phyloP scores from a whole-genome alignment of 495 filamentous ascomycete species.

The Penicillium malachiteum region DNA sequence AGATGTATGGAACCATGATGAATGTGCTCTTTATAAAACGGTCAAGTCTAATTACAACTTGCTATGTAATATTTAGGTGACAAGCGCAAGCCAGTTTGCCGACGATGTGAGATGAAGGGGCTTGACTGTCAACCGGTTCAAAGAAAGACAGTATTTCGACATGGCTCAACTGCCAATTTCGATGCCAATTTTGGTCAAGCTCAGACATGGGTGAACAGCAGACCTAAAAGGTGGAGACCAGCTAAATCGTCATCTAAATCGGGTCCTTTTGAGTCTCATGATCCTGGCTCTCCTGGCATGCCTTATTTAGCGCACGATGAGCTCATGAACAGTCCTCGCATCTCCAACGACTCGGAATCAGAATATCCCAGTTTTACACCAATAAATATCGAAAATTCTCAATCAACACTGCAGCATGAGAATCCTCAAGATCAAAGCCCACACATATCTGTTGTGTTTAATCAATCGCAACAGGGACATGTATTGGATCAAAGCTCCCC shows the following conservation, averaged over 20 bases:
- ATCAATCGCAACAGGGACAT: background rate
- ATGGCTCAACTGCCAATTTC: constrained; percentile 20
- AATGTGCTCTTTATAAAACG: no score
- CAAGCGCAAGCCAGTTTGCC: constrained; percentile 15
- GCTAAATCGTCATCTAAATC: background rate
- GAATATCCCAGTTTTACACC: background rate
- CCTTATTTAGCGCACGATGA: background rate
- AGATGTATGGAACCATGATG: background rate
- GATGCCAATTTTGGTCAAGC: constrained; percentile 12
- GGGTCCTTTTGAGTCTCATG: background rate
- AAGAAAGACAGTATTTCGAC: constrained; percentile 16
- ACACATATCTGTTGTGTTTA: background rate
- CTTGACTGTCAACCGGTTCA: constrained; percentile 15
- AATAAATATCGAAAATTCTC: background rate
- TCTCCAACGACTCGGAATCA: no score
- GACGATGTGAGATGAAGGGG: constrained; percentile 13
- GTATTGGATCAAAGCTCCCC: background rate
- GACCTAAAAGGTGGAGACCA: constrained; percentile 12
- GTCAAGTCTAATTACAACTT: no score
- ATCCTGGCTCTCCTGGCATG: background rate
- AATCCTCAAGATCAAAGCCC: background rate
- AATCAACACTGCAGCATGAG: background rate
- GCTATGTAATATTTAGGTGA: constrained; percentile 3
- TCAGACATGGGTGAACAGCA: constrained; percentile 23
- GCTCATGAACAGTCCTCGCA: background rate